Base-by-base conservation (phyloP, 2,329 filamentous ascomycete species). In the Daldinia sp. region DNA sequence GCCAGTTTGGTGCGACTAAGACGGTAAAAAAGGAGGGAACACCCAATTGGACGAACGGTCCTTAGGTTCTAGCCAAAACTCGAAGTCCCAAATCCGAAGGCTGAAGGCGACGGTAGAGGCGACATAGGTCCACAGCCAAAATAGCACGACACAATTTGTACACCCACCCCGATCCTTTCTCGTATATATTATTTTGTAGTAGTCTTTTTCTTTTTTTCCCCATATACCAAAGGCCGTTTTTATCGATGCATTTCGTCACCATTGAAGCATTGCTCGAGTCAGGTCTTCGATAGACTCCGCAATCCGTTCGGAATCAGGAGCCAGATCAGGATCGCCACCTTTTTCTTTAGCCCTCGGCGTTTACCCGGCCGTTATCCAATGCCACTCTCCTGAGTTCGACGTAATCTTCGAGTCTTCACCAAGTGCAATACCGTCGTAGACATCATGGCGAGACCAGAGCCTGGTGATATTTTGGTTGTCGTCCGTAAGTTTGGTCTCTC, bases 381-480 rank as follows among this genome's bases (percentile, higher is more conserved):
- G 61, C 58, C 54, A 42, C 35, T 56, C 33, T 15, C 53, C 33
- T 57, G 54, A 62, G n/a, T 50, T 30, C 58, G 57, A 61, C 60
- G 37, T 56, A 55, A 69, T 67, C 51, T 33, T 28, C 46, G 41
- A 56, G 18, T 58, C 62, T 20, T 65, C 39, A 42, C 41, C 42
- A 33, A 58, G 53, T 63, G 60, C 61, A 59, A 50, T 35, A 18
- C 44, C 51, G 30, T n/a, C 15, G 60, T 59, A 63, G 35, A 15
- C 70, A 79, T 67, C 71, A 84, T 85, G 85, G 83, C 77, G 69
- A 85, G 82, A 78, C 89, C 88, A 75, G 87, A 89, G 30, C 83
- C 88, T 71, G 90, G 90, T 78, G 89, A 92, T 75, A 87, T 89
- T 62, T 82, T 93, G 74, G 79, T 92, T 72, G 90, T 93, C 73